Conservation (phyloP, 164 flowering plant species). For the Chimonanthus praecox region DNA sequence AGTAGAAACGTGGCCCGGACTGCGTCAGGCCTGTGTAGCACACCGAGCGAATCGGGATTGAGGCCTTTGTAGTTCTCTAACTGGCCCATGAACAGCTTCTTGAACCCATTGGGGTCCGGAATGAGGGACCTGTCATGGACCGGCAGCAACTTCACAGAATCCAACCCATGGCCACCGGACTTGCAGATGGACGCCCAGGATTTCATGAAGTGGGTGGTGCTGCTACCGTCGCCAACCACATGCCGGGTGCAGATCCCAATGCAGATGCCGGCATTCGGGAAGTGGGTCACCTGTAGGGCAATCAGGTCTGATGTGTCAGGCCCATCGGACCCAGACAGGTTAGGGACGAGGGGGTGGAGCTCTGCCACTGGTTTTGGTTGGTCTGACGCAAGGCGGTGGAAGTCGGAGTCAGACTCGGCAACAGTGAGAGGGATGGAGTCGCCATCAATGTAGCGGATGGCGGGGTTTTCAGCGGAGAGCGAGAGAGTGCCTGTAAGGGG, state of each 20-base stretch:
- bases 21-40: neutral
- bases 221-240: conserved; percentile 6
- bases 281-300: conserved; percentile 13
- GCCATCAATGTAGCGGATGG: too few relatives aligned
- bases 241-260: conserved; percentile 9
- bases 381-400: neutral
- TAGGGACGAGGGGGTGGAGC: conserved; percentile 5
- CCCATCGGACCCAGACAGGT: neutral
- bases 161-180: neutral
- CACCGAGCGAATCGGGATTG: neutral
- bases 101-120: neutral
- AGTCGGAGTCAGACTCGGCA: neutral
- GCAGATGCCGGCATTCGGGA: conserved; percentile 17
- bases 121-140: neutral
- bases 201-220: conserved; percentile 8
- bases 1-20: neutral
- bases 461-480: neutral
- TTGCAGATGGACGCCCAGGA: conserved; percentile 15
- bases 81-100: neutral
- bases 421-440: too few relatives aligned
- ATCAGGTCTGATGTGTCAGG: neutral
- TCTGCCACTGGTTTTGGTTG: neutral
- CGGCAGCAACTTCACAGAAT: neutral
- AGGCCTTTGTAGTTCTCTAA: neutral
- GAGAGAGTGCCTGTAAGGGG: conserved; percentile 32